Evolutionary conservation across 805 yeast genomes (phyloP).

Genomic region (Myxozyma kluyveri): DNA sequence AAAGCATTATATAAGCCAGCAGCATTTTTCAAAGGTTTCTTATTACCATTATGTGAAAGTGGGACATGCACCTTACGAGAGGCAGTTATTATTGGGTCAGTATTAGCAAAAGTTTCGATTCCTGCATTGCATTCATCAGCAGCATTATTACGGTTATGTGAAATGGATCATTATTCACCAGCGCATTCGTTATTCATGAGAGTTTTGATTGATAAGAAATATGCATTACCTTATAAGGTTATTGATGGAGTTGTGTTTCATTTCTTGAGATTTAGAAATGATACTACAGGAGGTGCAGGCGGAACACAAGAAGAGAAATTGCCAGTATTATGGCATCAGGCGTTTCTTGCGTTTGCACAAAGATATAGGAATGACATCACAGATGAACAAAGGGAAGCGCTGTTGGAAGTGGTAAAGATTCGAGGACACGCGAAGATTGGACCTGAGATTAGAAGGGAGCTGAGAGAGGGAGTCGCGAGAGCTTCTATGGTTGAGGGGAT

Average conservation of each 20-base stretch:
- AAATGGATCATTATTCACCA: conserved; percentile 72
- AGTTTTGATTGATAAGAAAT: conserved; percentile 86
- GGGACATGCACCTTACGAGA: conserved; percentile 75
- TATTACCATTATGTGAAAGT: conserved; percentile 83
- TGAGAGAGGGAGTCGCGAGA: conserved; percentile 72
- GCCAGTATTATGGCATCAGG: conserved; percentile 98
- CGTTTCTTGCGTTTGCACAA: conserved; percentile 90
- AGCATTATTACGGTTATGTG: conserved; percentile 79
- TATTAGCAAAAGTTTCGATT: conserved; percentile 80
- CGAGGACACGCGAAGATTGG: conserved; percentile 86
- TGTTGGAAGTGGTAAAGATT: conserved; percentile 85
- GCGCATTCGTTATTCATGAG: conserved; percentile 88
- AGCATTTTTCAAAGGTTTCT: conserved; percentile 94
- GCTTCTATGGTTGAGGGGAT: conserved; percentile 12
- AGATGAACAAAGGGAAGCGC: conserved; percentile 95
- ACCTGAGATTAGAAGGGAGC: conserved; percentile 91
- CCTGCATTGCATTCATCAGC: conserved; percentile 97
- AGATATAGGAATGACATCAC: conserved; percentile 96
- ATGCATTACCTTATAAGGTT: conserved; percentile 95
- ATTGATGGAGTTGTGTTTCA: conserved; percentile 91
- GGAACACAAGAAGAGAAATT: conserved; percentile 45
- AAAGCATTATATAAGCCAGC: conserved; percentile 95
- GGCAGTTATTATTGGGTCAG: conserved; percentile 92
- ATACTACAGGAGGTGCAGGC: conserved; percentile 42
- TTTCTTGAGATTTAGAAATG: conserved; percentile 79